These are phyloP conservation scores for Collariella sp. DNA, from an alignment of 495 filamentous ascomycete genomes.

Conservation along the genomic window DNA sequence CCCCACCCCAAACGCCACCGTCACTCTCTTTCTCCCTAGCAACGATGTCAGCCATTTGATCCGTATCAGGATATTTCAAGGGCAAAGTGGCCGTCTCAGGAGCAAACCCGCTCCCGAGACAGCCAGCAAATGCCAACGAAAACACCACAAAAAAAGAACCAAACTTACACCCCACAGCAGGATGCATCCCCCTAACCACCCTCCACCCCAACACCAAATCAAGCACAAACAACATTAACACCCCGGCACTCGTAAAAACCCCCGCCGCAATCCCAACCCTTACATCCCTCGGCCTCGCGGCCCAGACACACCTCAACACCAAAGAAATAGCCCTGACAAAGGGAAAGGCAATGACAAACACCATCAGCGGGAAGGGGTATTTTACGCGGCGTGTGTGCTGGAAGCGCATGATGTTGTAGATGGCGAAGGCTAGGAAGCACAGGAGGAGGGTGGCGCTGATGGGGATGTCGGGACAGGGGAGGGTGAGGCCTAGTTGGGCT, in stretches of 20 bases:
- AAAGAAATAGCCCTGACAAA: slow-evolving; percentile 58
- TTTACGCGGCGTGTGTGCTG: slow-evolving; percentile 55
- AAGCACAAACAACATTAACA: slow-evolving; percentile 68
- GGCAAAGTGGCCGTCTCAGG: too few species aligned
- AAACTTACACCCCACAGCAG: slow-evolving; percentile 62
- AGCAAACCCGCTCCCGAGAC: too few species aligned
- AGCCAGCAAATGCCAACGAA: too few species aligned
- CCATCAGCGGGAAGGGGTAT: slow-evolving; percentile 59
- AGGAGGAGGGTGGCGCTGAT: slow-evolving; percentile 52
- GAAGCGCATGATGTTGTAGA: slow-evolving; percentile 54
- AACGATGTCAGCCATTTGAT: too few species aligned
- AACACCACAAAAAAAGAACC: too few species aligned
- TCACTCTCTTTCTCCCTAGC: slow-evolving; percentile 44
- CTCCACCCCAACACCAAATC: slow-evolving; percentile 76
- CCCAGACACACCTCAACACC: slow-evolving; percentile 55
- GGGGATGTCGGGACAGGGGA: slow-evolving; percentile 27
- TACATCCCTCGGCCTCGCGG: slow-evolving; percentile 38
- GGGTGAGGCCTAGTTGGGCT: slow-evolving; percentile 1
- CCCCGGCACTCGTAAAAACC: slow-evolving; percentile 68
- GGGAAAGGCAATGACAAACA: slow-evolving; percentile 82
- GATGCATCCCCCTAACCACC: slow-evolving; percentile 65
- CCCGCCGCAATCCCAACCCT: slow-evolving; percentile 58
- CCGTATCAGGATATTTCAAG: too few species aligned
- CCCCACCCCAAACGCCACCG: slow-evolving; percentile 44
- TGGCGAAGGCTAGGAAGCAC: slow-evolving; percentile 49